Conservation (phyloP, 2,329 filamentous ascomycete genomes). For the Xylariaceae sp. region DNA sequence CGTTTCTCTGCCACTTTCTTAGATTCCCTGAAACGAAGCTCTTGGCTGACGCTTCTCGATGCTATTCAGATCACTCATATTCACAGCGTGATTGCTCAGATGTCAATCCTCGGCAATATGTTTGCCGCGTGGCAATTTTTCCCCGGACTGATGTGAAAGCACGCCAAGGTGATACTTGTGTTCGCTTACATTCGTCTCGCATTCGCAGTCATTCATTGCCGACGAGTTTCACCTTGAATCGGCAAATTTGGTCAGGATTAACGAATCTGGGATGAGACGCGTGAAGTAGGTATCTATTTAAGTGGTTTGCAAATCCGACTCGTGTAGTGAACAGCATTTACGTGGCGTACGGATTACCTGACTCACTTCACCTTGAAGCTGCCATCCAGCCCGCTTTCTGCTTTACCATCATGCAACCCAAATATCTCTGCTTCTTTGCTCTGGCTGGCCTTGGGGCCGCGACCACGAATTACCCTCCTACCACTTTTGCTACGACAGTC, state of each 20-base stretch:
- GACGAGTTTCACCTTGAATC: not conserved
- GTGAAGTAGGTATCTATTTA: constrained; percentile 10
- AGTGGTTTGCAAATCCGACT: not conserved
- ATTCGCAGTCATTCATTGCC: not conserved
- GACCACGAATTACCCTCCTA: constrained; percentile 1
- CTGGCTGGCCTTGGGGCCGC: constrained; percentile 12
- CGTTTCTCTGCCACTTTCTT: too few species aligned
- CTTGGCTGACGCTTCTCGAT: not conserved
- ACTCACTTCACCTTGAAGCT: not conserved
- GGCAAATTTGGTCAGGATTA: constrained; percentile 1
- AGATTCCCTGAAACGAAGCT: too few species aligned
- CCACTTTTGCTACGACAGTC: constrained; percentile 12
- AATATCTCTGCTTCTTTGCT: constrained; percentile 8
- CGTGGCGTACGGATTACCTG: not conserved
- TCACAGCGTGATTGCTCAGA: not conserved
- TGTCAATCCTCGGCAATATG: not conserved
- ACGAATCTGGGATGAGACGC: constrained; percentile 7
- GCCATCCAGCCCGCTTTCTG: not conserved
- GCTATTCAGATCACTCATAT: not conserved
- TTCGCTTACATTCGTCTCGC: constrained; percentile 9
- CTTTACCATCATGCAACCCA: constrained; percentile 12
- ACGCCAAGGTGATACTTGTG: constrained; percentile 17
- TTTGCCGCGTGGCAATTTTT: not conserved
- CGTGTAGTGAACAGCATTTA: not conserved
- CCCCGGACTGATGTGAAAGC: constrained; percentile 8